These are phyloP conservation scores for Penicillium macrosclerotiorum DNA, from an alignment of 495 filamentous ascomycete genomes.

Conservation along the genomic window DNA sequence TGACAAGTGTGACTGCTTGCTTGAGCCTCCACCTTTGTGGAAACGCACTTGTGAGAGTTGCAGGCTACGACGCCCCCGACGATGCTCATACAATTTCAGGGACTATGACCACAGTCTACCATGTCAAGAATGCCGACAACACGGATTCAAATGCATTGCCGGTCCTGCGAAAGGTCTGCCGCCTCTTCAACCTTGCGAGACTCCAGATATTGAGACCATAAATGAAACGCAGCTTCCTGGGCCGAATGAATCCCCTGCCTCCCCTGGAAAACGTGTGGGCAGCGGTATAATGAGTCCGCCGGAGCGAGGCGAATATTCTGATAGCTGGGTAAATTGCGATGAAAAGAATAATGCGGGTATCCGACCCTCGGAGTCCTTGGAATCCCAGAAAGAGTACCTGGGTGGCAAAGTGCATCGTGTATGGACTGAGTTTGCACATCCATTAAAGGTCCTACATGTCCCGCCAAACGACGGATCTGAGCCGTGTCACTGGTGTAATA, in stretches of 20 bases:
- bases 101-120: conserved; percentile 6
- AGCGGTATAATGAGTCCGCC: too few relatives aligned
- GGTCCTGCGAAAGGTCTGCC: conserved; percentile 2
- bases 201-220: neutral
- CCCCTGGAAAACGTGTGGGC: too few relatives aligned
- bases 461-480: neutral
- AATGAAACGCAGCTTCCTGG: too few relatives aligned
- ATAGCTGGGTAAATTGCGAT: too few relatives aligned
- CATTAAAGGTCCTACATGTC: neutral
- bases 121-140: neutral
- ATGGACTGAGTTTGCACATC: conserved; percentile 4
- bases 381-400: neutral
- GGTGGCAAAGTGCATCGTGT: neutral
- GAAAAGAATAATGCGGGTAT: too few relatives aligned
- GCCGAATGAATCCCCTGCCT: too few relatives aligned
- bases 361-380: neutral
- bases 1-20: conserved; percentile 2
- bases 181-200: neutral
- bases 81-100: neutral
- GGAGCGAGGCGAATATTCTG: too few relatives aligned
- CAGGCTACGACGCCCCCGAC: neutral
- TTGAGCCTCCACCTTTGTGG: conserved; percentile 2
- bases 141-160: conserved; percentile 6
- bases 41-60: conserved; percentile 6
- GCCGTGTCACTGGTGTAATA: conserved; percentile 14